These are phyloP conservation scores for Chaetomium strumarium DNA, from an alignment of 2,329 filamentous ascomycete species.

Conservation along the genomic window DNA sequence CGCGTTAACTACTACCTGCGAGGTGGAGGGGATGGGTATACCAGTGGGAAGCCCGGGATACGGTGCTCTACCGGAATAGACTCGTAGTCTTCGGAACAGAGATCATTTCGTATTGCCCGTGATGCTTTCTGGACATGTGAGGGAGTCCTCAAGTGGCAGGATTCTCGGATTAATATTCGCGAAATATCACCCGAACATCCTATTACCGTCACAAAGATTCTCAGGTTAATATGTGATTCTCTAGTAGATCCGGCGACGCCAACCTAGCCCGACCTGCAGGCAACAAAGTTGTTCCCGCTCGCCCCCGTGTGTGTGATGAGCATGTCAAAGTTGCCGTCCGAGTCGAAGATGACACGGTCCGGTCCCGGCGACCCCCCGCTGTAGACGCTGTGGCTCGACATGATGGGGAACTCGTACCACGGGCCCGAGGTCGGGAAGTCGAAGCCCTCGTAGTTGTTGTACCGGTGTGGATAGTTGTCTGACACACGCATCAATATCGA, in stretches of 20 bases:
- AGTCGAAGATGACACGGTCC: constrained; percentile 58
- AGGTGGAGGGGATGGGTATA: too few relatives aligned
- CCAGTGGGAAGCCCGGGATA: too few relatives aligned
- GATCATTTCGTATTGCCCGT: too few relatives aligned
- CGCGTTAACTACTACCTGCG: constrained; percentile 18
- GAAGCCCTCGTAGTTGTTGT: constrained; percentile 40
- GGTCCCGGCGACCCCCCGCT: constrained; percentile 52
- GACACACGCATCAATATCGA: not conserved
- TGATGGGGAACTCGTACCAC: constrained; percentile 42
- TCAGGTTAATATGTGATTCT: too few relatives aligned
- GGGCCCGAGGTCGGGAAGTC: constrained; percentile 34
- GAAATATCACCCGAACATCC: too few relatives aligned
- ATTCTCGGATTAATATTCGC: too few relatives aligned
- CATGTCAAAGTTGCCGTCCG: constrained; percentile 45
- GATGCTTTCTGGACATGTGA: too few relatives aligned
- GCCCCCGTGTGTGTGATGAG: constrained; percentile 62
- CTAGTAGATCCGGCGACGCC: not conserved
- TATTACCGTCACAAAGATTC: too few relatives aligned
- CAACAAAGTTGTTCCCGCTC: constrained; percentile 56
- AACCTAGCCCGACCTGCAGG: constrained; percentile 35
- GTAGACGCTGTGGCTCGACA: constrained; percentile 32
- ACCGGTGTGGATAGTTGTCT: constrained; percentile 39
- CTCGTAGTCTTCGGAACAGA: too few relatives aligned
- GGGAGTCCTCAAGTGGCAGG: too few relatives aligned
- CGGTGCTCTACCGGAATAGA: too few relatives aligned